Evolutionary conservation across 2,329 filamentous ascomycete genomes (phyloP), one percentile per base, ranked within the genome.

Genomic region (Colletotrichum sp.): DNA sequence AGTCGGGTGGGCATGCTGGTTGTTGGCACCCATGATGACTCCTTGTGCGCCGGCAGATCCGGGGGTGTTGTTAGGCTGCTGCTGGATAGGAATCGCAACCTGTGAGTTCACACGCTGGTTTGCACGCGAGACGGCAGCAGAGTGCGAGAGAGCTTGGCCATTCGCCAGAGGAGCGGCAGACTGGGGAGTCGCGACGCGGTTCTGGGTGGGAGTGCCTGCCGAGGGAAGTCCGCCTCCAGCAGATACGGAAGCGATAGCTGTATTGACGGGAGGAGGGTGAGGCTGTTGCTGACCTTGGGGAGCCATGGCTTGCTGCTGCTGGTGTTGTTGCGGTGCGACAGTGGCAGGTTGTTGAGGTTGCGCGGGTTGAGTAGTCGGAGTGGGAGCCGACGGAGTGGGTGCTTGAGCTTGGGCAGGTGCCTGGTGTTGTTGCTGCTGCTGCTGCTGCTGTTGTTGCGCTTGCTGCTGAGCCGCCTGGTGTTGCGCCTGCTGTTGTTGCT

Each of bases 111-210:
- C 82, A 77, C 83, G 80, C 81, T 87, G 87, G 77, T 87, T 89
- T n/a, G 87, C 88, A 32, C 87, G 83, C 69, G 83, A 86, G 78
- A 90, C 85, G n/a, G 88, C 89, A 59, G 85, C 88, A 18, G 88
- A 87, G 79, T 90, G 88, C 32, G 85, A 88, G 34, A 90, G 84
- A 4, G 89, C 84, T 18, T 85, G 84, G 61, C 84, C 80, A 12
- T 12, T 83, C 85, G 59, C 83, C 83, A 10, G 43, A 18, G 86
- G 83, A 2, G 84, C 85, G 5, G 85, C 85, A 1, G 83, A 82
- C 73, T 91, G 90, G 3, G 89, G 87, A 12, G 89, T 90, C 72
- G 87, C 87, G 7, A 89, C 83, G 66, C 89, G 87, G 21, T 83
- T 83, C 71, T 90, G 89, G 1, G 88, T 89, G 26, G 89, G 89